Evolutionary conservation across 495 filamentous ascomycete species (phyloP).

Genomic region (Penicillium waksmanii): DNA sequence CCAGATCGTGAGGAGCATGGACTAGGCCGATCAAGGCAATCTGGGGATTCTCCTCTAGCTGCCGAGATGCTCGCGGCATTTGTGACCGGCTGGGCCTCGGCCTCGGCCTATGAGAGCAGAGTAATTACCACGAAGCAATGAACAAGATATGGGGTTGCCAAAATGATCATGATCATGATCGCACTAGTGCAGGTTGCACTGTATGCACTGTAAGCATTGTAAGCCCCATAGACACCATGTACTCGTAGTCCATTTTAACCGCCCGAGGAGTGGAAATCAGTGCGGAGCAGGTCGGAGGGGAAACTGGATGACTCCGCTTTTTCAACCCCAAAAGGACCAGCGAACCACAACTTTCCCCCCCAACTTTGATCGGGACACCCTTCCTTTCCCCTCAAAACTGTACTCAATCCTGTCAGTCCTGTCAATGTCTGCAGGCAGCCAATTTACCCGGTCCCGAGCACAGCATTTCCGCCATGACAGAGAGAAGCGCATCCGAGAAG

Average conservation of each 20-base stretch:
- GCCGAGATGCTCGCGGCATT: background rate
- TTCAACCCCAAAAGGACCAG: conserved; percentile 19
- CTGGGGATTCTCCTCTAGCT: background rate
- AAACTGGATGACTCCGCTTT: conserved; percentile 31
- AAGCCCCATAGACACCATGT: no score
- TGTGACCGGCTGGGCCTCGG: background rate
- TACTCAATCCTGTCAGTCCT: conserved; percentile 19
- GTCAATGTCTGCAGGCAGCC: conserved; percentile 39
- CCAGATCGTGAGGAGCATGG: background rate
- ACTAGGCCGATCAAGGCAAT: background rate
- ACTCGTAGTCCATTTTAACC: background rate
- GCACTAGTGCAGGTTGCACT: no score
- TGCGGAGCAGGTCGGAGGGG: conserved; percentile 46
- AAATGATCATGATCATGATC: background rate
- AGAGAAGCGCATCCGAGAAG: conserved; percentile 37
- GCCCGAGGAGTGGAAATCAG: conserved; percentile 24
- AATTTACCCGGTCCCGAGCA: conserved; percentile 28
- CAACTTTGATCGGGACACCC: conserved; percentile 15
- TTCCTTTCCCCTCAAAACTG: conserved; percentile 23
- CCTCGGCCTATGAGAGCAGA: background rate
- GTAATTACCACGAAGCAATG: background rate
- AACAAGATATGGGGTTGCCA: background rate
- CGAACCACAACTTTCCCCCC: conserved; percentile 22
- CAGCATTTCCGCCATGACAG: conserved; percentile 38
- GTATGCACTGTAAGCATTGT: no score